phyloP scores from a whole-genome alignment of 257 asterid species.

The Capsicum baccatum region DNA sequence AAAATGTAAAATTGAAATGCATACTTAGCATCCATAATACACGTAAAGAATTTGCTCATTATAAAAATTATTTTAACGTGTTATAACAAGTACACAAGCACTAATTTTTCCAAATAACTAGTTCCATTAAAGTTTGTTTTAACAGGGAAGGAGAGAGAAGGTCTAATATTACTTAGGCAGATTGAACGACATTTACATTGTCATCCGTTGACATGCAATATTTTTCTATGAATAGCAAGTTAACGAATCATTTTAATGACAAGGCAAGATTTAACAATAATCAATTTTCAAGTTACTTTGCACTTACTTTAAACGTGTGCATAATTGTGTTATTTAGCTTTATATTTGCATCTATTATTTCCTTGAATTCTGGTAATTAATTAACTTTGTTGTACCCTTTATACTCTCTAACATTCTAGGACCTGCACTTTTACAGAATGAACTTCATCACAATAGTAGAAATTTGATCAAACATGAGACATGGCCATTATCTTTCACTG shows the following conservation, averaged over 20 bases:
- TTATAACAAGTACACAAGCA: no score
- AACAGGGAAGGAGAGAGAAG: background rate
- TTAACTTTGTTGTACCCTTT: background rate
- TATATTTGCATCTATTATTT: background rate
- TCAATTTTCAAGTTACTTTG: background rate
- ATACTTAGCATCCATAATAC: background rate
- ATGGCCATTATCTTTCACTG: background rate
- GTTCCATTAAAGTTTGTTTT: background rate
- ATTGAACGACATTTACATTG: background rate
- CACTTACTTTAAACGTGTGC: background rate
- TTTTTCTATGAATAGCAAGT: background rate
- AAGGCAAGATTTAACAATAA: background rate
- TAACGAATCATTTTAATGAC: background rate
- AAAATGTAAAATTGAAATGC: background rate
- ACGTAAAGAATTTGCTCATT: background rate
- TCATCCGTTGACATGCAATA: background rate
- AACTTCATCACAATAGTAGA: background rate
- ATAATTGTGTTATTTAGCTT: background rate
- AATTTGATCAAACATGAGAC: background rate
- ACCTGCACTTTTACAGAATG: slow-evolving; percentile 14
- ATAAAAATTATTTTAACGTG: no score
- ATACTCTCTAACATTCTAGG: background rate
- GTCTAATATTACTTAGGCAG: background rate
- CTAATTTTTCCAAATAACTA: background rate
- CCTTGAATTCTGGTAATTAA: background rate